phyloP scores from a whole-genome alignment of 352 stramenopile genomes.

The Phytophthora ohioensis region DNA sequence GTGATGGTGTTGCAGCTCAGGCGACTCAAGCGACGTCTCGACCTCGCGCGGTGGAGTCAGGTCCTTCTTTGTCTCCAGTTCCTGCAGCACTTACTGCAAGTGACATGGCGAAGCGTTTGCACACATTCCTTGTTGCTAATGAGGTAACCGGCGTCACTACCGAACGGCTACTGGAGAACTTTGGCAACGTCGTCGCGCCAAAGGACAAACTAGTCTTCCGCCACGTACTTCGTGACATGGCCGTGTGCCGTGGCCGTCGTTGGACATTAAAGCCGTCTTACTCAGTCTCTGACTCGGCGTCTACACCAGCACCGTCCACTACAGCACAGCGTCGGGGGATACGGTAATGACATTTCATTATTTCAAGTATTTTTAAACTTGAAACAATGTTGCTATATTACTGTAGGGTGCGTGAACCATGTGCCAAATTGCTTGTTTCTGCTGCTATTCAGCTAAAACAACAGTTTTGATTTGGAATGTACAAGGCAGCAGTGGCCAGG shows the following conservation, averaged over 20 bases:
- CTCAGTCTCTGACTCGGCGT: constrained; percentile 3
- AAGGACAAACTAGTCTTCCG: constrained; percentile 92
- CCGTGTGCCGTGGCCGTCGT: constrained; percentile 65
- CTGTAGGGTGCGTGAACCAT: too few relatives aligned
- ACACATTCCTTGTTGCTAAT: constrained; percentile 77
- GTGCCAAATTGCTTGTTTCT: too few relatives aligned
- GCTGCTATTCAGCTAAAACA: too few relatives aligned
- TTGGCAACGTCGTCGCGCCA: constrained; percentile 82
- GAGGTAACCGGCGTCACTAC: constrained; percentile 77
- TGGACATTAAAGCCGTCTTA: constrained; percentile 84
- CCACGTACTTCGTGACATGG: constrained; percentile 86
- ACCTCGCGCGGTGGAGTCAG: background rate
- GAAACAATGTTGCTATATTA: too few relatives aligned
- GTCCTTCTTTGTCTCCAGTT: constrained; percentile 8
- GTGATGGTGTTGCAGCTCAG: constrained; percentile 33
- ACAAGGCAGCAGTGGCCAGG: too few relatives aligned
- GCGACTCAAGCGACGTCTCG: constrained; percentile 3
- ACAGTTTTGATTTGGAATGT: too few relatives aligned
- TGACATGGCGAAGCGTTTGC: constrained; percentile 80
- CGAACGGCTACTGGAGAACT: constrained; percentile 90
- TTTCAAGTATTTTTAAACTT: too few relatives aligned
- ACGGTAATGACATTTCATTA: background rate
- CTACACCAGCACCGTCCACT: background rate
- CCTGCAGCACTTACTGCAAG: constrained; percentile 41
- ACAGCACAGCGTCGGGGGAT: constrained; percentile 1